Percentiles rank a stretch among this genome's conserved stretches.
These are phyloP conservation scores for Phoma sp. DNA, from an alignment of 2,329 filamentous ascomycete species.

Conservation along the genomic window DNA sequence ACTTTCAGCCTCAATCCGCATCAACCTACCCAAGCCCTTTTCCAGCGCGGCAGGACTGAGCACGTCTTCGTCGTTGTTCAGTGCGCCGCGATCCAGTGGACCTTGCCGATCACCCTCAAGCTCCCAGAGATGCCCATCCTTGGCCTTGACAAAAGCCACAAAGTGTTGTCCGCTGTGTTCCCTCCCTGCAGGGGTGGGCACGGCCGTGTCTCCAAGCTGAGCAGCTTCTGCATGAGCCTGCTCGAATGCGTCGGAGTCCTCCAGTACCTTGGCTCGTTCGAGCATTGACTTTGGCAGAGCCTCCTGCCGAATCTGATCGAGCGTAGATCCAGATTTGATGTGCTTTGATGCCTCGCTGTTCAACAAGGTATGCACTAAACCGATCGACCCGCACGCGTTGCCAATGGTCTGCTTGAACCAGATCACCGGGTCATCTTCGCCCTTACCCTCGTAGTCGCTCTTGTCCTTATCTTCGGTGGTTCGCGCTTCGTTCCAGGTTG, in stretches of 20 bases:
- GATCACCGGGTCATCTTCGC: conserved; percentile 59
- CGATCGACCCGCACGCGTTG: conserved; percentile 65
- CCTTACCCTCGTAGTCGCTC: conserved; percentile 54
- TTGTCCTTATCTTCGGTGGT: conserved; percentile 51
- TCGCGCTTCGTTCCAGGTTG: conserved; percentile 49
- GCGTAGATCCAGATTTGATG: conserved; percentile 51
- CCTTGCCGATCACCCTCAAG: conserved; percentile 54
- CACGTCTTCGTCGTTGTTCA: conserved; percentile 53
- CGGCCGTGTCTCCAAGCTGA: conserved; percentile 49
- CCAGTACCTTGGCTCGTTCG: conserved; percentile 59
- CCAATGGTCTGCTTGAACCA: conserved; percentile 67
- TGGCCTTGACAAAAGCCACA: conserved; percentile 55
- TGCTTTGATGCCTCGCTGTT: conserved; percentile 56
- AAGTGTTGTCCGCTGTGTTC: conserved; percentile 51
- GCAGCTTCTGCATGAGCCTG: conserved; percentile 52
- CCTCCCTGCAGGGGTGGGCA: conserved; percentile 38
- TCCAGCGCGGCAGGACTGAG: conserved; percentile 52
- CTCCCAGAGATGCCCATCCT: conserved; percentile 56
- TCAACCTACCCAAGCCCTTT: conserved; percentile 49
- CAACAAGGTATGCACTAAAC: conserved; percentile 60
- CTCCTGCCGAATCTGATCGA: conserved; percentile 54
- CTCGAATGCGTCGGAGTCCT: conserved; percentile 56
- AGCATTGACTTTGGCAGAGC: conserved; percentile 53
- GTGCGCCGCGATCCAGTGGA: conserved; percentile 52
- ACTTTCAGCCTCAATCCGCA: conserved; percentile 45